A percentile compares a stretch with the other conserved stretches of the same genome.
Evolutionary conservation across 2,329 filamentous ascomycete species (phyloP).

Genomic region (Cryphonectria naterciae): DNA sequence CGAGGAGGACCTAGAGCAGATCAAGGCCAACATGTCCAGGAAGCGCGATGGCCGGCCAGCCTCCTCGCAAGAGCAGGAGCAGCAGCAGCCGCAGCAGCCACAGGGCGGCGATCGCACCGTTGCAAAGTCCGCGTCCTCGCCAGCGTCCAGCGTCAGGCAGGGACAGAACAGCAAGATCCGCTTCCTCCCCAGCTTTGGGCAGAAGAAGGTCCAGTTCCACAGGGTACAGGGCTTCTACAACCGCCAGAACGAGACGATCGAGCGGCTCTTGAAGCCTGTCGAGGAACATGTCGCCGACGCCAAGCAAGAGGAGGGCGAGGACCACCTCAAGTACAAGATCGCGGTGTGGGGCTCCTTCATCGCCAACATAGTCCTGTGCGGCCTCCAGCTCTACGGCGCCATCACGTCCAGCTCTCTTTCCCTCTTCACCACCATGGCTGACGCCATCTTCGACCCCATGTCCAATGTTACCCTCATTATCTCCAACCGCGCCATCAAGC

Average conservation of each 20-base stretch:
- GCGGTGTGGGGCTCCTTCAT: conserved; percentile 70
- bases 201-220: conserved; percentile 38
- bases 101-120: conserved; percentile 18
- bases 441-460: conserved; percentile 89
- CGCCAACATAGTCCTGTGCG: conserved; percentile 79
- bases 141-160: conserved; percentile 22
- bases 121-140: conserved; percentile 25
- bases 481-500: conserved; percentile 83
- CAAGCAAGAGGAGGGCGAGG: conserved; percentile 77
- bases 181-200: conserved; percentile 40
- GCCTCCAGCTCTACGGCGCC: conserved; percentile 87
- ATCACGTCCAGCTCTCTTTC: conserved; percentile 87
- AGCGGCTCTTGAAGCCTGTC: conserved; percentile 87
- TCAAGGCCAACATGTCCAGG: conserved; percentile 78
- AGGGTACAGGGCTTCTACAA: conserved; percentile 82
- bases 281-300: conserved; percentile 87
- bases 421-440: conserved; percentile 96
- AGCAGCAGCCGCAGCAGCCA: conserved; percentile 36
- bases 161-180: conserved; percentile 24
- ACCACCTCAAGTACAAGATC: conserved; percentile 75
- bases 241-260: conserved; percentile 89
- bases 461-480: conserved; percentile 88
- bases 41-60: conserved; percentile 61
- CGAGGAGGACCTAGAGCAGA: conserved; percentile 72
- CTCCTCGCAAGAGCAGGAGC: conserved; percentile 33